These are phyloP conservation scores for Trichoderma cornu-damae DNA, from an alignment of 2,329 filamentous ascomycete genomes.

Conservation along the genomic window DNA sequence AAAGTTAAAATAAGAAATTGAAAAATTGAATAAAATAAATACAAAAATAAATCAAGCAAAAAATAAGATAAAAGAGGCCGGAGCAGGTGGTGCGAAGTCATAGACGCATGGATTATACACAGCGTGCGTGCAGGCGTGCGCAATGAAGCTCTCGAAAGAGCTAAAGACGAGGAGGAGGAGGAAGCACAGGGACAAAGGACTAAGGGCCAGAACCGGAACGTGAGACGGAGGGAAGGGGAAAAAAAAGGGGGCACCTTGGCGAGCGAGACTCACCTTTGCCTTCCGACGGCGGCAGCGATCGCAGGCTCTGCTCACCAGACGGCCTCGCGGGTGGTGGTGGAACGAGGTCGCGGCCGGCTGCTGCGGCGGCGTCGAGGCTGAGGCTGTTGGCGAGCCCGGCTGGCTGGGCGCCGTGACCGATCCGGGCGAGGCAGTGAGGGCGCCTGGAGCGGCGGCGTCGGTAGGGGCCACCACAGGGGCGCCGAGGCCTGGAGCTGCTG, in stretches of 20 bases:
- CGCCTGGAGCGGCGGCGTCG: slow-evolving; percentile 11
- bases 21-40: no score
- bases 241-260: background rate
- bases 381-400: slow-evolving; percentile 10
- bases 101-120: no score
- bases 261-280: slow-evolving; percentile 28
- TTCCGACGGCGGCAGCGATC: slow-evolving; percentile 36
- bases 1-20: no score
- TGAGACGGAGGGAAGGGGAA: background rate
- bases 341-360: slow-evolving; percentile 5
- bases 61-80: no score
- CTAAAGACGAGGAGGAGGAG: no score
- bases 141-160: no score
- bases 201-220: background rate
- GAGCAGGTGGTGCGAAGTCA: no score
- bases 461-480: background rate
- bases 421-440: slow-evolving; percentile 2
- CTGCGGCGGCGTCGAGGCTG: slow-evolving; percentile 7
- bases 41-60: no score
- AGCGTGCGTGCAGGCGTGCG: no score
- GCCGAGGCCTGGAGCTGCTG: background rate
- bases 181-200: background rate
- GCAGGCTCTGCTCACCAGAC: slow-evolving; percentile 29
- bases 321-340: slow-evolving; percentile 15
- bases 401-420: slow-evolving; percentile 8